phyloP scores from a whole-genome alignment of 345 rosid species.

The Leavenworthia alabamica region DNA sequence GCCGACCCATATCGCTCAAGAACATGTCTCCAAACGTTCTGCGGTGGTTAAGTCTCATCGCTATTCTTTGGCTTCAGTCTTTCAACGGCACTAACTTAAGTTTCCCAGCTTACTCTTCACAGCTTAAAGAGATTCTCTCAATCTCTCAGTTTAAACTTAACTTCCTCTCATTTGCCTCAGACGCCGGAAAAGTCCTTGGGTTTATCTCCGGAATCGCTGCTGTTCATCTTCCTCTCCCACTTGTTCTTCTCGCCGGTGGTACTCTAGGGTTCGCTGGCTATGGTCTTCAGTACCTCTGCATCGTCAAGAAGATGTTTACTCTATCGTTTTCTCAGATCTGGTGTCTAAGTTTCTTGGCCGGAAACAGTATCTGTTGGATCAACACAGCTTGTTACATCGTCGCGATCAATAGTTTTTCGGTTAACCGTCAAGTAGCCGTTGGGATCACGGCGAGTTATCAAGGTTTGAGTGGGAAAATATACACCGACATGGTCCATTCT shows the following conservation, averaged over 20 bases:
- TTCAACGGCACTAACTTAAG: conserved; percentile 70
- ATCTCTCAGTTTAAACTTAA: conserved; percentile 77
- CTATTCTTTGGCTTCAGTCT: conserved; percentile 73
- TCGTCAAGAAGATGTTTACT: conserved; percentile 36
- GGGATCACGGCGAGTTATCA: conserved; percentile 75
- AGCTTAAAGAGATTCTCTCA: conserved; percentile 64
- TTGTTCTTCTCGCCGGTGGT: conserved; percentile 68
- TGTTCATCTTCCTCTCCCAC: conserved; percentile 57
- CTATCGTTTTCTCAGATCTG: conserved; percentile 52
- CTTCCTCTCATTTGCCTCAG: conserved; percentile 84
- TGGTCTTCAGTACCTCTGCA: conserved; percentile 69
- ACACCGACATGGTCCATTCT: conserved; percentile 52
- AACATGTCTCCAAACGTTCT: conserved; percentile 37
- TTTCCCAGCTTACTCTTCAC: conserved; percentile 88
- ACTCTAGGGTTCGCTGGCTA: conserved; percentile 61
- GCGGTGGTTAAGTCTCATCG: conserved; percentile 74
- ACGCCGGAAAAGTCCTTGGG: conserved; percentile 84
- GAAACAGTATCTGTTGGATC: conserved; percentile 96
- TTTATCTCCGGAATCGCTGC: conserved; percentile 84
- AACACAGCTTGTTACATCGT: conserved; percentile 73
- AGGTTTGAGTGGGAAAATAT: conserved; percentile 73
- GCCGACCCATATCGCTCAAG: not conserved
- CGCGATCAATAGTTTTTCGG: conserved; percentile 44
- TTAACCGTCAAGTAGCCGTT: conserved; percentile 51
- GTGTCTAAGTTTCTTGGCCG: conserved; percentile 58